Conservation (phyloP, 495 filamentous ascomycete species). For the Talaromyces nanjingensis region DNA sequence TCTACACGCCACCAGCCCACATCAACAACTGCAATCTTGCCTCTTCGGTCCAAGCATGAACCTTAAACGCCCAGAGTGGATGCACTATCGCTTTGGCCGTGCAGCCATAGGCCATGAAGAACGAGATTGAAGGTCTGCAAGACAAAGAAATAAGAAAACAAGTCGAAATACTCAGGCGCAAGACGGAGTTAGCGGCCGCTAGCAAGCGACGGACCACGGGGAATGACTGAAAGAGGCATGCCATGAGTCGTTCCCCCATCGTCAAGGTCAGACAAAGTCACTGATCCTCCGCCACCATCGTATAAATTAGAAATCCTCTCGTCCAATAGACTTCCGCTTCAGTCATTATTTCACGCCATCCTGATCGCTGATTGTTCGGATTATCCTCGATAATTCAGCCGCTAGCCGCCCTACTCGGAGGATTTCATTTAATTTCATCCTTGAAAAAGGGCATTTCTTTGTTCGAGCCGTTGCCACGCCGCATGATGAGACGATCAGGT, state of each 20-base stretch:
- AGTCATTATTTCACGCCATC: background rate
- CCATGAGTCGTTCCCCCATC: background rate
- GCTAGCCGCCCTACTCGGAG: constrained; percentile 7
- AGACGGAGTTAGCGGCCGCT: background rate
- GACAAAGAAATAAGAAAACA: background rate
- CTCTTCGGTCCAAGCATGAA: background rate
- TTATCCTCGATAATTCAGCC: constrained; percentile 6
- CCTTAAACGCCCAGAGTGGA: background rate
- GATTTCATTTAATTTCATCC: background rate
- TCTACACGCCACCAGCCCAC: background rate
- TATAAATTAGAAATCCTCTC: background rate
- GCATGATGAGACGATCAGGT: constrained; percentile 9
- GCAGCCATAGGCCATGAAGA: constrained; percentile 1
- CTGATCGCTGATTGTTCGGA: constrained; percentile 1
- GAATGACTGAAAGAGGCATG: background rate
- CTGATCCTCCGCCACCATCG: background rate
- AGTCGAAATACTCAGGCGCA: background rate
- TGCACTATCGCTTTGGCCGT: background rate
- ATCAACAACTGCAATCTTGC: background rate
- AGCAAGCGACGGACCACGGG: background rate
- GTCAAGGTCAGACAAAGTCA: background rate
- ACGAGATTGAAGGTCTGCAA: background rate
- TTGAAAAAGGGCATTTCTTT: background rate
- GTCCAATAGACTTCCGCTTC: background rate
- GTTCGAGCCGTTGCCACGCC: constrained; percentile 10